phyloP scores from a whole-genome alignment of 2,329 filamentous ascomycete genomes.

The Elsinoe fawcettii region DNA sequence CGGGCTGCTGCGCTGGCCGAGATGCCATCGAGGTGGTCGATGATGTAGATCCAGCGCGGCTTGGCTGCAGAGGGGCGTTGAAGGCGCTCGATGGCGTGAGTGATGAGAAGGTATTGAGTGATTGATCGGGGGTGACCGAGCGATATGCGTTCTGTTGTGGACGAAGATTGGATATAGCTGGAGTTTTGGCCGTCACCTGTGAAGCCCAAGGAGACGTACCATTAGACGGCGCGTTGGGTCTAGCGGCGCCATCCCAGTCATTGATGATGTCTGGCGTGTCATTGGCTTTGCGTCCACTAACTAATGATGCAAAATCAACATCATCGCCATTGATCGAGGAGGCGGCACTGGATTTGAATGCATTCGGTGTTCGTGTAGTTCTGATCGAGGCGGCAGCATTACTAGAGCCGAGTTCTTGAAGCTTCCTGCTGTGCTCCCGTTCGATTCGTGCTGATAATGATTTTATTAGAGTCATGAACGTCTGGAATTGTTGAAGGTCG shows the following conservation, averaged over 20 bases:
- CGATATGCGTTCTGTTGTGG: slow-evolving; percentile 19
- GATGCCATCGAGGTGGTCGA: slow-evolving; percentile 16
- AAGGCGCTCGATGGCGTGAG: slow-evolving; percentile 30
- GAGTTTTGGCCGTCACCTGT: slow-evolving; percentile 11
- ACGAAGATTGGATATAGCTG: slow-evolving; percentile 18
- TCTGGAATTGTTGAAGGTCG: slow-evolving; percentile 74
- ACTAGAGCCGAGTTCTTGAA: slow-evolving; percentile 69
- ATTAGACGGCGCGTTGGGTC: slow-evolving; percentile 23
- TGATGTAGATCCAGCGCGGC: slow-evolving; percentile 15
- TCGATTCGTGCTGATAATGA: slow-evolving; percentile 71
- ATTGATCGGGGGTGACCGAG: slow-evolving; percentile 31
- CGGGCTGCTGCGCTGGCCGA: slow-evolving; percentile 21
- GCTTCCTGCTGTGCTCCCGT: slow-evolving; percentile 76
- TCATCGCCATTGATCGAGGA: slow-evolving; percentile 43
- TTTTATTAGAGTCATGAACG: slow-evolving; percentile 85
- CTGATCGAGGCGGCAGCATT: slow-evolving; percentile 27
- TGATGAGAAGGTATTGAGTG: slow-evolving; percentile 27
- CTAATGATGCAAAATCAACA: slow-evolving; percentile 79
- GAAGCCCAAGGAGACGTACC: background rate
- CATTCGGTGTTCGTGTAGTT: slow-evolving; percentile 53
- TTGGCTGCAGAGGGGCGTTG: slow-evolving; percentile 25
- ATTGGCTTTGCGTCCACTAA: slow-evolving; percentile 61
- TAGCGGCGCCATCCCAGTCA: slow-evolving; percentile 34
- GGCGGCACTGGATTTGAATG: slow-evolving; percentile 25
- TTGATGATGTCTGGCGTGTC: slow-evolving; percentile 35